Conservation (phyloP, 345 rosid genomes). For the Erodium maritimum region DNA sequence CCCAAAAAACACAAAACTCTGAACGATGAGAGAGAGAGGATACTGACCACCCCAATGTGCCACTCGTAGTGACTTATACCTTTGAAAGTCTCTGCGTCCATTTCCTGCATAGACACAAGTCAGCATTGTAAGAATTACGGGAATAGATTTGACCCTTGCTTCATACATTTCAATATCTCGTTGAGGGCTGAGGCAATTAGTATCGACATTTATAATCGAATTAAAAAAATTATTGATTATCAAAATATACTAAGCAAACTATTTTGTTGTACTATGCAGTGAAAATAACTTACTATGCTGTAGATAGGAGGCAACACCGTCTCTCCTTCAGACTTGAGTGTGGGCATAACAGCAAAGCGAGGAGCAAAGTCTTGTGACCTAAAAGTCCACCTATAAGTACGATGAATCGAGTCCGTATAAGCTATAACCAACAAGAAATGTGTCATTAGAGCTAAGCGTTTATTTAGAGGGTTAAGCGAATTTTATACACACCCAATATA, state of each 20-base stretch:
- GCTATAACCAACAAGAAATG: too few relatives aligned
- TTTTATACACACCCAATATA: conserved; percentile 74
- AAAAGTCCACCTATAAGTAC: conserved; percentile 63
- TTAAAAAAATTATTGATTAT: too few relatives aligned
- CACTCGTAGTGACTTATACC: conserved; percentile 56
- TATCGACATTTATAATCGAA: too few relatives aligned
- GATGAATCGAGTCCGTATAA: not conserved
- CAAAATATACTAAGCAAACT: too few relatives aligned
- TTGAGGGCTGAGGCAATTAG: too few relatives aligned
- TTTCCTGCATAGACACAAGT: conserved; percentile 41
- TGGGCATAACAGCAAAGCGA: conserved; percentile 66
- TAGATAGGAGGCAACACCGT: conserved; percentile 54
- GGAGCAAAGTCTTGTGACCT: conserved; percentile 81
- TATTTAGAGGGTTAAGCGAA: too few relatives aligned
- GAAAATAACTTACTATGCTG: conserved; percentile 50
- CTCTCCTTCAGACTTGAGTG: conserved; percentile 42
- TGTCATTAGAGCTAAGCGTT: too few relatives aligned
- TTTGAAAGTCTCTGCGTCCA: conserved; percentile 69
- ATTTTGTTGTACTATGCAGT: too few relatives aligned
- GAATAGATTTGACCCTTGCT: not conserved
- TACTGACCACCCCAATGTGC: conserved; percentile 85
- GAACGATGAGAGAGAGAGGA: too few relatives aligned
- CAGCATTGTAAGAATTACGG: not conserved
- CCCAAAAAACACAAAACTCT: too few relatives aligned
- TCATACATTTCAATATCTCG: too few relatives aligned